These are phyloP conservation scores for Alternaria panax DNA, from an alignment of 2,329 filamentous ascomycete genomes.

Conservation along the genomic window DNA sequence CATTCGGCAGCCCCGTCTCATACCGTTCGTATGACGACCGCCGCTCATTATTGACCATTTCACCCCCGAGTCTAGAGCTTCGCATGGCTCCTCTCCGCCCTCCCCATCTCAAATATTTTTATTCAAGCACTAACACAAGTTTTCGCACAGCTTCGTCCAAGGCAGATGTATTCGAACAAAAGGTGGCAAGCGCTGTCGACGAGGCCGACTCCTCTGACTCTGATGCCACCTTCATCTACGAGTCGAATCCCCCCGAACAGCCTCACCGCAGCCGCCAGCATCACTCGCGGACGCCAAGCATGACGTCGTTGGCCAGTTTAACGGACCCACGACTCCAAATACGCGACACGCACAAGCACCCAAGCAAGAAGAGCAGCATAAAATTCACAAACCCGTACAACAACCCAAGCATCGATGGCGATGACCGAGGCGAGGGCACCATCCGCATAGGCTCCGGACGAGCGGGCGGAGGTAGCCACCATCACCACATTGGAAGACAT, in stretches of 20 bases:
- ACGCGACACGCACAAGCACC: conserved; percentile 68
- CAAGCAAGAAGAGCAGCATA: conserved; percentile 88
- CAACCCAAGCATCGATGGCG: conserved; percentile 62
- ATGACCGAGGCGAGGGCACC: conserved; percentile 51
- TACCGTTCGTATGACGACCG: conserved; percentile 42
- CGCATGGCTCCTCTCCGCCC: conserved; percentile 31
- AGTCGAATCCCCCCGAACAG: conserved; percentile 83
- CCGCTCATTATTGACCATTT: conserved; percentile 35
- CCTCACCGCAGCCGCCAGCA: conserved; percentile 78
- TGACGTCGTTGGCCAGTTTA: conserved; percentile 79
- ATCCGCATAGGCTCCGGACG: conserved; percentile 53
- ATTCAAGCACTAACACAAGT: conserved; percentile 47
- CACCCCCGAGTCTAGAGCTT: conserved; percentile 39
- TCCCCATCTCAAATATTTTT: conserved; percentile 44
- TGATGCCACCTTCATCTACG: conserved; percentile 98
- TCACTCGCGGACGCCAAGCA: conserved; percentile 86
- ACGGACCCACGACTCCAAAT: conserved; percentile 63
- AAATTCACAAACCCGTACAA: conserved; percentile 85
- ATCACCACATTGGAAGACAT: conserved; percentile 83
- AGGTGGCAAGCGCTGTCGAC: conserved; percentile 93
- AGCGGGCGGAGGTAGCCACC: conserved; percentile 69
- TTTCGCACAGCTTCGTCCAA: conserved; percentile 79
- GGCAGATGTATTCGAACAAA: conserved; percentile 97
- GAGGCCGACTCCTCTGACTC: conserved; percentile 97
- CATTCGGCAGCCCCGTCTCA: conserved; percentile 41